A percentile compares a stretch with the other conserved stretches of the same genome.
phyloP scores from a whole-genome alignment of 1,284 basidiomycete species.

The Tremellales sp. region DNA sequence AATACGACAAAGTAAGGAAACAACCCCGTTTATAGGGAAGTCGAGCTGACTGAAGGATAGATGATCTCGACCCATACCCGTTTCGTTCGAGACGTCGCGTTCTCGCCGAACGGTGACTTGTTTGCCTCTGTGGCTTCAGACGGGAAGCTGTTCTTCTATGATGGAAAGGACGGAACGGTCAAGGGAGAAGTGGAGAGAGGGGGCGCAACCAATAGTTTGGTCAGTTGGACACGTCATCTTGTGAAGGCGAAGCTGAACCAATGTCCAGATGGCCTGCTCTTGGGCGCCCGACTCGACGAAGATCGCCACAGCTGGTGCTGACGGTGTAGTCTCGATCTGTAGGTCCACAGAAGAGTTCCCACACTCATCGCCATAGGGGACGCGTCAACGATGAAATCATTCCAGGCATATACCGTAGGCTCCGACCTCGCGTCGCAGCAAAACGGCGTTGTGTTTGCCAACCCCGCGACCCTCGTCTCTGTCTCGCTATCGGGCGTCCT shows the following conservation, averaged over 20 bases:
- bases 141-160: slow-evolving; percentile 81
- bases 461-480: slow-evolving; percentile 70
- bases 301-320: slow-evolving; percentile 78
- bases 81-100: slow-evolving; percentile 90
- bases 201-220: slow-evolving; percentile 57
- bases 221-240: slow-evolving; percentile 49
- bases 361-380: slow-evolving; percentile 62
- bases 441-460: slow-evolving; percentile 81
- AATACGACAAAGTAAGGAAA: slow-evolving; percentile 68
- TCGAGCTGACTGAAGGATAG: slow-evolving; percentile 42
- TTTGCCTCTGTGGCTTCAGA: slow-evolving; percentile 93
- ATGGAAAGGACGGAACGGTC: slow-evolving; percentile 83
- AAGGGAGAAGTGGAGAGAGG: slow-evolving; percentile 62
- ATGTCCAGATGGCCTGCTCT: slow-evolving; percentile 63
- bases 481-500: slow-evolving; percentile 80
- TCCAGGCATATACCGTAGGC: slow-evolving; percentile 68
- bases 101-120: slow-evolving; percentile 70
- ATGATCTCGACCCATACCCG: slow-evolving; percentile 86
- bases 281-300: slow-evolving; percentile 73
- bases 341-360: slow-evolving; percentile 30
- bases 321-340: slow-evolving; percentile 86
- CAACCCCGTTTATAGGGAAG: not conserved
- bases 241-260: not conserved
- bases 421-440: slow-evolving; percentile 69
- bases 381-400: slow-evolving; percentile 63